Base-by-base conservation (phyloP, 2,329 filamentous ascomycete species). In the Calycina marina region DNA sequence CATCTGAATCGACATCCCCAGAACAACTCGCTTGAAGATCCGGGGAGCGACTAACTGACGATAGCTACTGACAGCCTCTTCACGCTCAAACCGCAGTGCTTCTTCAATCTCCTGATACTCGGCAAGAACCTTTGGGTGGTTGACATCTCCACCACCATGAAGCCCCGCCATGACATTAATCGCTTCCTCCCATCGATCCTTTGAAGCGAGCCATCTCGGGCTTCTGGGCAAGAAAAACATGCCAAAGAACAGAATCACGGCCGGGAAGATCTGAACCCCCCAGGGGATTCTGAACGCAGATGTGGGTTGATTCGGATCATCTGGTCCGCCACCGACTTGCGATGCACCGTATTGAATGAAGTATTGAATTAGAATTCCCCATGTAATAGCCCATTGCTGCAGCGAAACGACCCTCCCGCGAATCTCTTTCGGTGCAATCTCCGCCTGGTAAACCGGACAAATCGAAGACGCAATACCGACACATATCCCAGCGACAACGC, bases 1-100 rank as follows among this genome's bases (percentile, higher is more conserved):
- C 49, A 83, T 75, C 56, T 85, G 78, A 2, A 68, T 77, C 46
- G 77, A 81, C 37, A 83, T 52, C 37, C 76, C 79, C 37, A 81
- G 71, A 37, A 74, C 56, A 4, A 77, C 78, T 26, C 79, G 69
- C 57, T 80, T 78, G 46, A 82, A 60, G 71, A 82, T 82, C 6
- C 61, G 60, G 2, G 78, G 78, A 41, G 65, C 68, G 55, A 85
- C 67, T 1, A 90, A 66, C 49, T 86, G 79, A 3, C 72, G 45
- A 52, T 80, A 82, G 9, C 68, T 71, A 17, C 77, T 73, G 40
- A 82, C 65, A n/a, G 72, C 62, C 50, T 82, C 78, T 20, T 65
- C 61, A 9, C 71, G 66, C 53, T 90, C 81, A 41, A 86, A 79
- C 25, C 81, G 73, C 42, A 78, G 69, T 53, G 74, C 76, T 18